Evolutionary conservation across 2,329 filamentous ascomycete species (phyloP).

Genomic region (Fusarium clavum): DNA sequence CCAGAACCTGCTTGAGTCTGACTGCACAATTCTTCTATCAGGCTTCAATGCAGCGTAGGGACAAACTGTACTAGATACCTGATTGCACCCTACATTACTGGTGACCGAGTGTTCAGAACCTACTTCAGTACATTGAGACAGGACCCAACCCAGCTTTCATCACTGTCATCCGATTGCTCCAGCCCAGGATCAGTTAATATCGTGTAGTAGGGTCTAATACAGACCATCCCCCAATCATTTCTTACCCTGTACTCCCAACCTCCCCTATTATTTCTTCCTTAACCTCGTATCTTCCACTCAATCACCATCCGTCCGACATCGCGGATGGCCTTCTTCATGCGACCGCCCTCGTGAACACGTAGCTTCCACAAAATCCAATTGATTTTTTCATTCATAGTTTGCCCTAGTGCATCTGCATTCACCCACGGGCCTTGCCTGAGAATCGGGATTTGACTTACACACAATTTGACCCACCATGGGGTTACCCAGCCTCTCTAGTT

Average conservation of each 20-base stretch:
- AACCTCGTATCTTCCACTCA: conserved; percentile 35
- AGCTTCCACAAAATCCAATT: conserved; percentile 31
- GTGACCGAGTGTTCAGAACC: too few relatives aligned
- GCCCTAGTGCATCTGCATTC: neutral
- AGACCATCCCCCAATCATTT: conserved; percentile 14
- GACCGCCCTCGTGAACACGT: conserved; percentile 38
- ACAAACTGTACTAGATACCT: neutral
- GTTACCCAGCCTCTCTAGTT: conserved; percentile 28
- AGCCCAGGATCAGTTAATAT: neutral
- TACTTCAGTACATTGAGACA: neutral
- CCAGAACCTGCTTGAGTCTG: neutral
- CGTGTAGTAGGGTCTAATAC: neutral
- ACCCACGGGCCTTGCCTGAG: neutral
- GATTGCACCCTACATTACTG: neutral
- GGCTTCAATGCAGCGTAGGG: conserved; percentile 14
- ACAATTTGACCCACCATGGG: conserved; percentile 10
- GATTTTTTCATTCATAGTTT: neutral
- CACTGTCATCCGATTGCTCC: conserved; percentile 1
- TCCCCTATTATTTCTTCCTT: conserved; percentile 37
- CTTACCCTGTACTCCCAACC: conserved; percentile 44
- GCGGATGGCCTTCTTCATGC: conserved; percentile 44
- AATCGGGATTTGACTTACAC: conserved; percentile 18
- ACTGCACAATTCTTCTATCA: neutral
- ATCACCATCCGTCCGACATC: conserved; percentile 23
- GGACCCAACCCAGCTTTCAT: neutral